Percentiles rank a stretch among this genome's conserved stretches.
These are phyloP conservation scores for Eimeria sp. DNA, from an alignment of 169 alveolate genomes.

Conservation along the genomic window DNA sequence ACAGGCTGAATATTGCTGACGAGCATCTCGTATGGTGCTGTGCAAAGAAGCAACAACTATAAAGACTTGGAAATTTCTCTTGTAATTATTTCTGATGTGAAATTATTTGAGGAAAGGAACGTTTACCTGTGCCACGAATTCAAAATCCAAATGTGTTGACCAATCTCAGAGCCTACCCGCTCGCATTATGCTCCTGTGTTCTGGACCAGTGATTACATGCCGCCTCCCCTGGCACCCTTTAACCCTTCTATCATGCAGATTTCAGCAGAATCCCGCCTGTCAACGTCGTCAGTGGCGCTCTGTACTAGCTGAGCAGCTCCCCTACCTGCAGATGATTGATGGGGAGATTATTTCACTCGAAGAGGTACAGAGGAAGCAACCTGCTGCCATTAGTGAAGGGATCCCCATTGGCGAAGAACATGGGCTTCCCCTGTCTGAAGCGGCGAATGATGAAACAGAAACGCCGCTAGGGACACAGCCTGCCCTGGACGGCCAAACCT, in stretches of 20 bases:
- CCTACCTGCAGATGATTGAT: slow-evolving; percentile 20
- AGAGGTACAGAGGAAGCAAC: neutral
- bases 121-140: neutral
- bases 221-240: neutral
- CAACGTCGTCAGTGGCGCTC: slow-evolving; percentile 75
- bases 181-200: neutral
- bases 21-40: neutral
- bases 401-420: neutral
- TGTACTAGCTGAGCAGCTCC: slow-evolving; percentile 56
- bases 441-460: slow-evolving; percentile 6
- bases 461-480: slow-evolving; percentile 4
- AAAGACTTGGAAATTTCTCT: no score
- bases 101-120: no score
- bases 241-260: neutral
- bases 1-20: neutral
- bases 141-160: neutral
- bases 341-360: slow-evolving; percentile 21
- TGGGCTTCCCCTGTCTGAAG: neutral
- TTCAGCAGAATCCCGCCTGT: slow-evolving; percentile 70
- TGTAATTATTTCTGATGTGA: no score
- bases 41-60: neutral
- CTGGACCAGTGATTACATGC: neutral
- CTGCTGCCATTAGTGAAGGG: neutral
- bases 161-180: neutral
- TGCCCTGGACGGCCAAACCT: neutral